Base-by-base conservation (phyloP, 1,139 yeast species). In the Saccharomyces uvarum region DNA sequence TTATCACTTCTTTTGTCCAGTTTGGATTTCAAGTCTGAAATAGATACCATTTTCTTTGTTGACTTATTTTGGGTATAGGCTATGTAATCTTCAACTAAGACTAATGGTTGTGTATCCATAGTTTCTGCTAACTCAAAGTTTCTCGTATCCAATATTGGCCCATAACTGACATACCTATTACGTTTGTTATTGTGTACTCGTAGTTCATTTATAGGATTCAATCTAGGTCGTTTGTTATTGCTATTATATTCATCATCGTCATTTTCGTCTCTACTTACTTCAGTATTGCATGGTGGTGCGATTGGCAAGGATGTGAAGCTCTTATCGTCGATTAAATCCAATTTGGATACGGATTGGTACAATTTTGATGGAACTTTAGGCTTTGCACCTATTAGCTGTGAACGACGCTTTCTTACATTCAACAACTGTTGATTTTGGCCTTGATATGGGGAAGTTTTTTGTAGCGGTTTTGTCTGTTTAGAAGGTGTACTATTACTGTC, bases 401-500 rank as follows among this genome's bases (percentile, higher is more conserved):
- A 59, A n/a, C 58, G 58, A 31, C 68, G 53, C 48, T 61, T 61
- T 47, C 62, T 55, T 11, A 52, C 56, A 49, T 58, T 60, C n/a
- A 57, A 14, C 13, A 59, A 54, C 51, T 55, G 54, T 32, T 53
- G 56, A 31, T 33, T 52, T 51, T 28, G 24, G 24, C n/a, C 11
- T 38, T 38, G 24, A 19, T 16, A 38, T 9, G 44, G 44, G 24
- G 44, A 38, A 9, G 13, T 16, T 14, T 52, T 24, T 47, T 50
- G 29, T 48, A 14, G 11, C 6, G 31, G 31, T 24, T 24, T 26
- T 26, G 13, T 54, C 51, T 63, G 24, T 19, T 38, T 63, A 21
- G 67, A 58, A 1, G 70, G 70, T 16, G 70, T 66, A 49, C 68
- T 64, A 52, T 65, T 66, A 49, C 68, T 62, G 16, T 64, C 59